phyloP scores from a whole-genome alignment of 2,329 filamentous ascomycete species.

The Byssochlamys sp. region DNA sequence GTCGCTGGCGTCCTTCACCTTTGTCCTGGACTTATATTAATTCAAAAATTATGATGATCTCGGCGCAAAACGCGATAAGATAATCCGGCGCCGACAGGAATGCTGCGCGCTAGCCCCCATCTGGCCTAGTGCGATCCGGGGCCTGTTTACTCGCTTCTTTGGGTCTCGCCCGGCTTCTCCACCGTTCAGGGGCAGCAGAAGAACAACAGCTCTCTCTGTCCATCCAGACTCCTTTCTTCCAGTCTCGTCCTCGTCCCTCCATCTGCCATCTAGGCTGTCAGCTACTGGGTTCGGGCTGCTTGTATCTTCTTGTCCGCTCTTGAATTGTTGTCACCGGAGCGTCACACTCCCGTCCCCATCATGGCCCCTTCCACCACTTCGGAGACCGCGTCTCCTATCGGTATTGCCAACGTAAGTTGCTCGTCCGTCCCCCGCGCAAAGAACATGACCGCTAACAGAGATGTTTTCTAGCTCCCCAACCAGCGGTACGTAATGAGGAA shows the following conservation, averaged over 20 bases:
- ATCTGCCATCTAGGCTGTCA: background rate
- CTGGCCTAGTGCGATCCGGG: conserved; percentile 21
- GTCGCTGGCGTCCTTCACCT: conserved; percentile 15
- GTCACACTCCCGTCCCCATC: conserved; percentile 15
- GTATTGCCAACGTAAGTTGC: conserved; percentile 60
- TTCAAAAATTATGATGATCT: conserved; percentile 8
- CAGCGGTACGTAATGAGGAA: conserved; percentile 47
- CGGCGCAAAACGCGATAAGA: conserved; percentile 16
- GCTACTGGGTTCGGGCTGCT: conserved; percentile 1
- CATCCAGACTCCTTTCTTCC: background rate
- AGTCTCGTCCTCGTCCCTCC: background rate
- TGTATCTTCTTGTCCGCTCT: conserved; percentile 2
- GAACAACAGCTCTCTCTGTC: background rate
- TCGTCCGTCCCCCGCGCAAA: background rate
- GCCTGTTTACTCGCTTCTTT: conserved; percentile 14
- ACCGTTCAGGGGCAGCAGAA: conserved; percentile 8
- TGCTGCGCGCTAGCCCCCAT: conserved; percentile 13
- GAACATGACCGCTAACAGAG: conserved; percentile 2
- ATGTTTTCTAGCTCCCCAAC: conserved; percentile 50
- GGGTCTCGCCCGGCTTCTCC: conserved; percentile 5
- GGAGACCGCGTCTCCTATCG: conserved; percentile 58
- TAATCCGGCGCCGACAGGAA: conserved; percentile 17
- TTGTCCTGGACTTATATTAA: background rate
- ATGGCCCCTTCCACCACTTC: conserved; percentile 45
- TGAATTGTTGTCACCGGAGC: conserved; percentile 5